phyloP scores from a whole-genome alignment of 2,329 filamentous ascomycete genomes.

The Epicoccum nigrum region DNA sequence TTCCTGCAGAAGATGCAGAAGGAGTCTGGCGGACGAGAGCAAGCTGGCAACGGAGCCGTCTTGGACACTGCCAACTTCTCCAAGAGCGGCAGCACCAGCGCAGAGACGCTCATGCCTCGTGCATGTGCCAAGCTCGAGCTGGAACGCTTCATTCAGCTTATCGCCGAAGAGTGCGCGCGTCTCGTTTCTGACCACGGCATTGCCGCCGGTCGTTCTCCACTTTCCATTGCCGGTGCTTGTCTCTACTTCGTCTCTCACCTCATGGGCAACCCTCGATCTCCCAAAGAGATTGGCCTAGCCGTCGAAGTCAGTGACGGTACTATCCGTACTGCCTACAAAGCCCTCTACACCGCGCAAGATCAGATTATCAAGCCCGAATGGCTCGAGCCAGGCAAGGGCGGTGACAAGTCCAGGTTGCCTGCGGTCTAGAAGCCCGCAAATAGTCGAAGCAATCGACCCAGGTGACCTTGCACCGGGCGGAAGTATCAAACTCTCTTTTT shows the following conservation, averaged over 20 bases:
- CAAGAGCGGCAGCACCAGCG: conserved; percentile 69
- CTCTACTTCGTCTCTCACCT: conserved; percentile 96
- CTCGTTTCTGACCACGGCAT: conserved; percentile 78
- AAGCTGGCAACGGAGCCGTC: conserved; percentile 49
- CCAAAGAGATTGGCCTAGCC: conserved; percentile 85
- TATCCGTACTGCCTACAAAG: conserved; percentile 93
- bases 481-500: not conserved
- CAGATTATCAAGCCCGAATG: conserved; percentile 77
- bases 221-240: conserved; percentile 92
- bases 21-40: conserved; percentile 28
- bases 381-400: conserved; percentile 67
- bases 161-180: conserved; percentile 78
- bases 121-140: conserved; percentile 85
- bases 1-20: conserved; percentile 74
- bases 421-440: not conserved
- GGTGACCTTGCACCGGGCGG: not conserved
- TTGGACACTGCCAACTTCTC: conserved; percentile 65
- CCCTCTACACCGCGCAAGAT: conserved; percentile 76
- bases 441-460: too few relatives aligned
- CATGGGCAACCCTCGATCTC: conserved; percentile 76
- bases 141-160: conserved; percentile 76
- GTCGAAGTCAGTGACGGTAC: conserved; percentile 95
- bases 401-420: conserved; percentile 63
- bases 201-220: conserved; percentile 87
- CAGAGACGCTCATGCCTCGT: conserved; percentile 83